phyloP scores from a whole-genome alignment of 495 filamentous ascomycete genomes.

The Hyphodiscus hymeniophilus region DNA sequence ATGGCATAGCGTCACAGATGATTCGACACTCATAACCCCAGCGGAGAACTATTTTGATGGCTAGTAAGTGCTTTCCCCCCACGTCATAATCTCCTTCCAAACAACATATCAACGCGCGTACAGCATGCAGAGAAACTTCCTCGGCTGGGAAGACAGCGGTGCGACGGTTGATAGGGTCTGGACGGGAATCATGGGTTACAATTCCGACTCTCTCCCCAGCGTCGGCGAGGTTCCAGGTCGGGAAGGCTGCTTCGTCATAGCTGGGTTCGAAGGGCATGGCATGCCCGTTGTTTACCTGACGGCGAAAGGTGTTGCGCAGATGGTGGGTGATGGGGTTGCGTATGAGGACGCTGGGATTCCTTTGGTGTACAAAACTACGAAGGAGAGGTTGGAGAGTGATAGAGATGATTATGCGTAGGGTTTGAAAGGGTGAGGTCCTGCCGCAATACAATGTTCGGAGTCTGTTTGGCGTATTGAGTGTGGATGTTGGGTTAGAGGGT shows the following conservation, averaged over 20 bases:
- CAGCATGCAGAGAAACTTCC: conserved; percentile 40
- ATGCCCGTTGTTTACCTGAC: conserved; percentile 41
- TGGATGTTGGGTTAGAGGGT: too few relatives aligned
- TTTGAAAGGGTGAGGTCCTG: too few relatives aligned
- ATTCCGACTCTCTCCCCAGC: conserved; percentile 10
- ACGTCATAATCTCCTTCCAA: too few relatives aligned
- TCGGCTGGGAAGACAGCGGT: conserved; percentile 39
- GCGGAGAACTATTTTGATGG: conserved; percentile 35
- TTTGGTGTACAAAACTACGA: conserved; percentile 31
- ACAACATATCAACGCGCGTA: conserved; percentile 2
- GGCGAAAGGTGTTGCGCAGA: conserved; percentile 36
- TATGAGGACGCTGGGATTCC: conserved; percentile 36
- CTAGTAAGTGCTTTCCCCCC: background rate
- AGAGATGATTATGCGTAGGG: too few relatives aligned
- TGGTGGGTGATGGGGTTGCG: conserved; percentile 27
- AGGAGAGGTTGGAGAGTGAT: conserved; percentile 18
- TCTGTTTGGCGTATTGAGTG: too few relatives aligned
- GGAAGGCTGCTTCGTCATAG: conserved; percentile 35
- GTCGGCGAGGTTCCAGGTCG: conserved; percentile 32
- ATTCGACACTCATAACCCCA: conserved; percentile 33
- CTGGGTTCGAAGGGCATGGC: conserved; percentile 47
- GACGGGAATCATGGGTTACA: conserved; percentile 37
- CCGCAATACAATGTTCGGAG: too few relatives aligned
- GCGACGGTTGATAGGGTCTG: conserved; percentile 37
- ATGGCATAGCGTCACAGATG: conserved; percentile 44